Base-by-base conservation (phyloP, 805 yeast genomes). In the Kurtzmaniella cleridarum region DNA sequence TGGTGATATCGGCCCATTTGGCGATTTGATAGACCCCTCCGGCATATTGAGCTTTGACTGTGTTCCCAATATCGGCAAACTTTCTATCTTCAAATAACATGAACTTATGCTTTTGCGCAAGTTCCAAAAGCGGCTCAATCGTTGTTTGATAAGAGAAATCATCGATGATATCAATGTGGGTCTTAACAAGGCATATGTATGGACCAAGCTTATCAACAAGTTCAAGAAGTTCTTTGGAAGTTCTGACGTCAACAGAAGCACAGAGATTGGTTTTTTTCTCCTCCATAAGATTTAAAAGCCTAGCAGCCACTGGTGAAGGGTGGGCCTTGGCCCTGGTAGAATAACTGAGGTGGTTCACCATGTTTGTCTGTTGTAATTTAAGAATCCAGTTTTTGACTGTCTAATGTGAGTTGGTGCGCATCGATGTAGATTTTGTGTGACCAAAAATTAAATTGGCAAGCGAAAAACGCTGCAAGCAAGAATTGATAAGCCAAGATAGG, bases 31-130 rank as follows among this genome's bases (percentile, higher is more conserved):
- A 89, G 9, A 87, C 82, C 33, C 98, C 98, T 29, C 95, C 87
- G 26, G 84, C 69, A 62, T 91, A 93, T 63, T 93, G 98, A 33
- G 87, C 76, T 65, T 91, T 90, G 39, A 93, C 98, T 1, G 98
- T 93, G 56, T 90, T 88, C 13, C 99, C 99, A 51, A 93, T 93
- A 62, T 93, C 99, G 17, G 99, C 98, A 63, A 93, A 93, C 66
- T 93, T 93, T 47, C 99, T 76, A 65, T 93, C 99, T 66, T 93
- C 99, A 57, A 93, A 93, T 48, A 93, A 83, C 72, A 93, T 66
- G 55, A 93, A 93, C 47, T 84, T 78, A 67, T 90, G 91, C 55
- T 89, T 88, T 50, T 77, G 66, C 15, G 96, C 78, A 26, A 93
- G 69, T 39, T 57, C 78, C 42, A 82, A 62, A 45, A 93, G 66